These are phyloP conservation scores for Sporothrix humicola DNA, from an alignment of 2,329 filamentous ascomycete genomes.

Conservation along the genomic window DNA sequence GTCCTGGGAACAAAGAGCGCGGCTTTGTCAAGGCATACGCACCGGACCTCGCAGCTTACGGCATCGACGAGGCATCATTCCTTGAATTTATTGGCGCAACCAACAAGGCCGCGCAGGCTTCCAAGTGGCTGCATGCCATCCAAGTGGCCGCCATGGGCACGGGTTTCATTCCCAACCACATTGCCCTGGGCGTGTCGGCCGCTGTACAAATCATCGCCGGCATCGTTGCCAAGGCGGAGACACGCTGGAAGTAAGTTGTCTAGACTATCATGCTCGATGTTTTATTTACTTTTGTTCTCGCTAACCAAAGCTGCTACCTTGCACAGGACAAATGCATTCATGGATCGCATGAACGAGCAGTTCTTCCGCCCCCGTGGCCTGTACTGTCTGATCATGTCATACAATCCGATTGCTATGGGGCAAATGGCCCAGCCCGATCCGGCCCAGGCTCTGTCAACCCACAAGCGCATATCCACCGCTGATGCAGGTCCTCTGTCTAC, in stretches of 20 bases:
- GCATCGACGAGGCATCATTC: not conserved
- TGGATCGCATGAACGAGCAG: not conserved
- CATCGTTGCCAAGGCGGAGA: slow-evolving; percentile 3
- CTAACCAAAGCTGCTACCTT: too few relatives aligned
- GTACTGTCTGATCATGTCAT: slow-evolving; percentile 10
- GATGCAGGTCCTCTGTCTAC: not conserved
- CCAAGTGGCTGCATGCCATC: slow-evolving; percentile 8
- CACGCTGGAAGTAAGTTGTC: not conserved
- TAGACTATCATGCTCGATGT: too few relatives aligned
- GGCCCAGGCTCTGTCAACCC: not conserved
- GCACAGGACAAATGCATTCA: not conserved
- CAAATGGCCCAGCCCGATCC: not conserved
- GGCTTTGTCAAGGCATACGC: slow-evolving; percentile 2
- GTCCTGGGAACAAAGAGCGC: not conserved
- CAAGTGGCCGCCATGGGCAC: slow-evolving; percentile 8
- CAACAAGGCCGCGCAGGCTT: slow-evolving; percentile 1
- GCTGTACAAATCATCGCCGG: slow-evolving; percentile 3
- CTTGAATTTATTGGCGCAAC: not conserved
- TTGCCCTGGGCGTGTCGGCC: slow-evolving; percentile 1
- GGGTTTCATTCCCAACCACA: slow-evolving; percentile 3
- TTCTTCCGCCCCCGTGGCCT: not conserved
- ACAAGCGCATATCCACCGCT: not conserved
- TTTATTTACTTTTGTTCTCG: not conserved
- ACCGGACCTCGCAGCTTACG: not conserved
- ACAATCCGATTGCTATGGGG: not conserved